These are phyloP conservation scores for Phytophthora tubulina DNA, from an alignment of 352 stramenopile species.

Conservation along the genomic window DNA sequence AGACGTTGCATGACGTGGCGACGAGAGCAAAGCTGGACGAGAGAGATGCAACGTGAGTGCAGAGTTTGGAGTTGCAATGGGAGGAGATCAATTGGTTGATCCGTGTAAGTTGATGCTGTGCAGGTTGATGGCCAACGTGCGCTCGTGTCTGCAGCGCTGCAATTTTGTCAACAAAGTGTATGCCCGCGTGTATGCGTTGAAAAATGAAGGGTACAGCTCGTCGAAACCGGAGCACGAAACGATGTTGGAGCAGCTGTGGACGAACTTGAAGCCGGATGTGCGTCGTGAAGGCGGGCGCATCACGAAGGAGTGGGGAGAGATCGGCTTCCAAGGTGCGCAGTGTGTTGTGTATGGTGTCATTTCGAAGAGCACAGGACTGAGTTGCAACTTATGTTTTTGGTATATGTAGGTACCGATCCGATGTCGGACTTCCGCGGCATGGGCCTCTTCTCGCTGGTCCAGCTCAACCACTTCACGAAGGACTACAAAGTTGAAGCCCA, in stretches of 20 bases:
- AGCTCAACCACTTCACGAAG: constrained; percentile 81
- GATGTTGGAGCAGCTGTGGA: constrained; percentile 86
- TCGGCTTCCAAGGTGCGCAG: constrained; percentile 82
- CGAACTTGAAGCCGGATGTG: constrained; percentile 80
- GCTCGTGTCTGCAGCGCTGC: constrained; percentile 71
- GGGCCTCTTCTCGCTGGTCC: constrained; percentile 79
- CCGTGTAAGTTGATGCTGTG: background rate
- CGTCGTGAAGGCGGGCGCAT: constrained; percentile 79
- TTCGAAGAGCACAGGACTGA: background rate
- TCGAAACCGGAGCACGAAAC: constrained; percentile 74
- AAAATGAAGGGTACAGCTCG: constrained; percentile 78
- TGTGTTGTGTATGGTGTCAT: background rate
- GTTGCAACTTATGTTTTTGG: background rate
- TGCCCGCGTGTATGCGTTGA: constrained; percentile 52
- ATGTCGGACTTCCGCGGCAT: constrained; percentile 90
- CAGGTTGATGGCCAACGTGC: constrained; percentile 76
- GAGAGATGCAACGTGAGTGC: constrained; percentile 54
- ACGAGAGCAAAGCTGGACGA: constrained; percentile 59
- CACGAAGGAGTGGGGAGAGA: constrained; percentile 90
- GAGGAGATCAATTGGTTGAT: background rate
- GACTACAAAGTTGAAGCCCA: constrained; percentile 82
- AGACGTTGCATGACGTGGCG: constrained; percentile 65
- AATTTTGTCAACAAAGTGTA: constrained; percentile 87
- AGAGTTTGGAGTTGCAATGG: background rate
- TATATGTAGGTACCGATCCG: constrained; percentile 69